phyloP scores from a whole-genome alignment of 805 yeast genomes.

The Yarrowia osloensis region DNA sequence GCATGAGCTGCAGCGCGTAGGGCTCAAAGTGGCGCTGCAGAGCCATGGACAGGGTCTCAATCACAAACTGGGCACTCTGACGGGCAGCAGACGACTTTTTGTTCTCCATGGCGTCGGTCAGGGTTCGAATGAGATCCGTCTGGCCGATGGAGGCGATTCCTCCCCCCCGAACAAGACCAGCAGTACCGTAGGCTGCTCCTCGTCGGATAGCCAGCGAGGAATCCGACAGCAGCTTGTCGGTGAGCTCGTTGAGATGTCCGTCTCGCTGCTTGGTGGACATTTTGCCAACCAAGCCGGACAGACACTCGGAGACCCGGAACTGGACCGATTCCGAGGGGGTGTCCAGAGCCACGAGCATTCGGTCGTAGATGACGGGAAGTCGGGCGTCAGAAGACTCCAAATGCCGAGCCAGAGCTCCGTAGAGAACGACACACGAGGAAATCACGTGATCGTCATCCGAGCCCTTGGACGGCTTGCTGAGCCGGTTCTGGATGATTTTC shows the following conservation, averaged over 20 bases:
- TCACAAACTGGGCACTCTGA: conserved; percentile 84
- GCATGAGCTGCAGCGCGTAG: conserved; percentile 84
- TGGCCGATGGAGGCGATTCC: conserved; percentile 79
- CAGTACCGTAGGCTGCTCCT: conserved; percentile 95
- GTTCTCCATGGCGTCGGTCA: conserved; percentile 85
- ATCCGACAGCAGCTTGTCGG: conserved; percentile 58
- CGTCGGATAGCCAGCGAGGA: conserved; percentile 56
- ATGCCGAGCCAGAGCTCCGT: conserved; percentile 90
- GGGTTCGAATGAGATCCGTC: conserved; percentile 70
- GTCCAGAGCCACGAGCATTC: conserved; percentile 71
- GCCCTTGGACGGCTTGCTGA: conserved; percentile 45
- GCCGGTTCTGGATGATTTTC: conserved; percentile 74
- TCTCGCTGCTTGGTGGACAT: conserved; percentile 51
- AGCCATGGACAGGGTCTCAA: conserved; percentile 78
- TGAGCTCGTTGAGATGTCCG: conserved; percentile 57
- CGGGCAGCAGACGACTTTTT: conserved; percentile 71
- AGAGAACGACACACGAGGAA: conserved; percentile 80
- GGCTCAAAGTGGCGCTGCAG: conserved; percentile 87
- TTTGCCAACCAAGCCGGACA: conserved; percentile 75
- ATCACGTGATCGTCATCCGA: conserved; percentile 62
- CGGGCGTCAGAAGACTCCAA: conserved; percentile 66
- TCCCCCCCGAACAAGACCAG: conserved; percentile 88
- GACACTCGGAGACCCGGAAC: conserved; percentile 79
- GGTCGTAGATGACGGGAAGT: conserved; percentile 60
- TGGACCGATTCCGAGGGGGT: conserved; percentile 92